phyloP scores from a whole-genome alignment of 1,284 basidiomycete species.

The Malassezia equina region DNA sequence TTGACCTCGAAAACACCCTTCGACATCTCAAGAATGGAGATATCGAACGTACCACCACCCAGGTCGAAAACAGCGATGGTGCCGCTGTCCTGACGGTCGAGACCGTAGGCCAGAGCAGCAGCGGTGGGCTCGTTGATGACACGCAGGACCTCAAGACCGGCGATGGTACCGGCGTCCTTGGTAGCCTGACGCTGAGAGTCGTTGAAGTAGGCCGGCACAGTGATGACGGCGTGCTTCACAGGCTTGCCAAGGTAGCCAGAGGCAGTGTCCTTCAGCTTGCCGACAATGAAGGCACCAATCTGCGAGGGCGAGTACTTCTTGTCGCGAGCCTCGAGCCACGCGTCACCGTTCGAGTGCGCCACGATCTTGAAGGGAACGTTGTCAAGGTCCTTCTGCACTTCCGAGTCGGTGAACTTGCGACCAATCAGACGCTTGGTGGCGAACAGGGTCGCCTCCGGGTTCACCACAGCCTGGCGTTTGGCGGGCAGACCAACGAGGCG shows the following conservation, averaged over 20 bases:
- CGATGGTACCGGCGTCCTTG: slow-evolving; percentile 92
- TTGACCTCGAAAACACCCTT: slow-evolving; percentile 99
- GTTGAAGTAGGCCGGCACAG: slow-evolving; percentile 97
- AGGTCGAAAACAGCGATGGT: slow-evolving; percentile 89
- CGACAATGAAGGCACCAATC: slow-evolving; percentile 70
- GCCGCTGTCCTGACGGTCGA: slow-evolving; percentile 33
- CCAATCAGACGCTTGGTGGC: slow-evolving; percentile 96
- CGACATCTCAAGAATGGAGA: slow-evolving; percentile 96
- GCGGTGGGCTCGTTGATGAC: slow-evolving; percentile 99
- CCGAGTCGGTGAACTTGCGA: slow-evolving; percentile 81
- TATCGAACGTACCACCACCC: slow-evolving; percentile 90
- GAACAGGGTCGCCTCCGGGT: slow-evolving; percentile 55
- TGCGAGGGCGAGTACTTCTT: slow-evolving; percentile 57
- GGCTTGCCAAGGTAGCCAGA: slow-evolving; percentile 83
- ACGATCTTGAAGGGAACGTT: slow-evolving; percentile 65
- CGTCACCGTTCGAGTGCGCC: slow-evolving; percentile 56
- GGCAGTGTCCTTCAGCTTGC: slow-evolving; percentile 92
- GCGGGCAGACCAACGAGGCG: slow-evolving; percentile 83
- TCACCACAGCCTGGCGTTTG: slow-evolving; percentile 93
- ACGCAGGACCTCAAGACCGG: slow-evolving; percentile 89
- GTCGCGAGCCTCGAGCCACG: slow-evolving; percentile 63
- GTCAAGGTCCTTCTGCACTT: slow-evolving; percentile 80
- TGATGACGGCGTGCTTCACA: slow-evolving; percentile 82
- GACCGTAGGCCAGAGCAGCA: slow-evolving; percentile 83
- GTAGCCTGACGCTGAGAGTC: slow-evolving; percentile 97